Base-by-base conservation (phyloP, 495 filamentous ascomycete genomes). In the Parathielavia hyrcaniae region DNA sequence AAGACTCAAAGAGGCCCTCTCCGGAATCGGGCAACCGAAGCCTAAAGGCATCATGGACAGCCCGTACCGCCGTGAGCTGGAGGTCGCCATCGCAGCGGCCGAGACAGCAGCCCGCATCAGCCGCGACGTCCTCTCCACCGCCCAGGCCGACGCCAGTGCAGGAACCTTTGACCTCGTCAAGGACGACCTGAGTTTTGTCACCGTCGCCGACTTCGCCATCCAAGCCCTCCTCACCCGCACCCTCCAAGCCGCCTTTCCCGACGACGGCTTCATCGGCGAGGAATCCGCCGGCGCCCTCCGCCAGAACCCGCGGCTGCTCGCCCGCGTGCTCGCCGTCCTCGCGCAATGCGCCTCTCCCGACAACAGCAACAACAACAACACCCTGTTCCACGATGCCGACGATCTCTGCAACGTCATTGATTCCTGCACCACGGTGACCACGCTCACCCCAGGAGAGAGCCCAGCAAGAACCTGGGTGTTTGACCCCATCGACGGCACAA, bases 401-500 rank as follows among this genome's bases (percentile, higher is more conserved):
- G 71, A 71, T 14, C 79, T 88, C 74, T 79, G 86, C 38, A 61
- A 77, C 16, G 61, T 82, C 50, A 86, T 89, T 61, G 85, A 88
- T 65, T 71, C 79, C 46, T 84, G 84, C 34, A 78, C 53, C 43
- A 50, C 41, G 1, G 19, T 45, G 17, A 64, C 68, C 1, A 50
- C 41, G 1, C 26, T 45, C 26, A 64, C 68, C 1, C 63, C 61
- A 0, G 69, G 71, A 1, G 68, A 73, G 3, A 46, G 53, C 16
- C 67, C 79, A 5, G 22, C 22, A 1, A 45, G 50, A 38, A 71
- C 79, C 1, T 89, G 85, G 85, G 81, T 86, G 4, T 77, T 89
- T 36, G 86, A 89, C 64, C 86, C 86, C 0, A 85, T 89, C 46
- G 86, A 89, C 58, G 86, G 86, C 23, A 89, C 86, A 0, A 80